Evolutionary conservation across 129 eudicot species (phyloP), one percentile per base, ranked within the genome.

Genomic region (Tagetes erecta): DNA sequence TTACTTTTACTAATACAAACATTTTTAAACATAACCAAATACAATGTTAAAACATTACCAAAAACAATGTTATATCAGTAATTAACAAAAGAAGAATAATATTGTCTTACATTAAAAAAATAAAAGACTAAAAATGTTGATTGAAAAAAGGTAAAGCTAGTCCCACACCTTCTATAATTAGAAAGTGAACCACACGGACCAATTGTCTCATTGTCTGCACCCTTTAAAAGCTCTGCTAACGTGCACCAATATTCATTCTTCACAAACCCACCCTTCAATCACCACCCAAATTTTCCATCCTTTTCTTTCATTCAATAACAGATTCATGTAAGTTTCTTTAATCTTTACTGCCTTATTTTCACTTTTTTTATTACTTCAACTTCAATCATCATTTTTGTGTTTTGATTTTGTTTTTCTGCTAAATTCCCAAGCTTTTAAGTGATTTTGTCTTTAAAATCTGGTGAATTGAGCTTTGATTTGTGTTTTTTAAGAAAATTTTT

Each of bases 161-260:
- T 8, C 49, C 47, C 52, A 72, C n/a, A 46, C 36, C 74, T 72
- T 72, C 83, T 72, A 64, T 1, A 72, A 9, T 20, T 79, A 79
- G 83, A 79, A 79, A 72, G 78, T 53, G 37, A 53, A 72, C 49
- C 78, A 79, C 83, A 79, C 78, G 83, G 69, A 46, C 69, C 83
- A 65, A 65, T 79, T 72, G 78, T 79, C 78, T 72, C 55, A 65
- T 79, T 72, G 78, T 79, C 78, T 72, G 60, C 83, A 52, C 68
- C 74, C 20, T 65, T 66, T 68, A 53, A 77, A 68, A 76, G 74
- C 40, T 72, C 46, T 67, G 60, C 66, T 13, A 59, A 62, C 55
- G 38, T 67, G 78, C 78, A 79, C 73, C 78, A 72, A 41, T 50
- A 71, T 72, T 71, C 83, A 20, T 20, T 20, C 27, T 20, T 20